These are phyloP conservation scores for Sporothrix pallida DNA, from an alignment of 2,329 filamentous ascomycete species.

Conservation along the genomic window DNA sequence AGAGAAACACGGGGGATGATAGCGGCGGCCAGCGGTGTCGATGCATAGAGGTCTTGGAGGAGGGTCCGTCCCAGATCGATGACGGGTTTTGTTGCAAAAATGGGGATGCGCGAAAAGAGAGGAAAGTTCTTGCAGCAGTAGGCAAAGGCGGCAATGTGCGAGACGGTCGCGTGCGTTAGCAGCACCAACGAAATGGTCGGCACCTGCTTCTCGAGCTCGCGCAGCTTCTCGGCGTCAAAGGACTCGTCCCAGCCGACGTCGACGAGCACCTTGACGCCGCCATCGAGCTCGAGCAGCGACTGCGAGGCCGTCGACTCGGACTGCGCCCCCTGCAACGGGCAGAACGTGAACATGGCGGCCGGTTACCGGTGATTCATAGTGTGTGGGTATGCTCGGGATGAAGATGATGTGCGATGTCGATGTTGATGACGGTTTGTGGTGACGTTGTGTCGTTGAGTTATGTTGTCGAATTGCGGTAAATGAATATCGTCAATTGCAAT, in stretches of 20 bases:
- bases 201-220: slow-evolving; percentile 88
- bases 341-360: slow-evolving; percentile 87
- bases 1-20: slow-evolving; percentile 76
- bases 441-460: neutral
- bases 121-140: slow-evolving; percentile 98
- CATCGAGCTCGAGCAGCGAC: slow-evolving; percentile 95
- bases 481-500: neutral
- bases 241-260: slow-evolving; percentile 96
- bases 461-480: no score
- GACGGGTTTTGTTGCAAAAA: slow-evolving; percentile 93
- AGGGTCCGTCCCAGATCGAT: slow-evolving; percentile 91
- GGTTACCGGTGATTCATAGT: slow-evolving; percentile 1
- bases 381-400: neutral
- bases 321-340: slow-evolving; percentile 87
- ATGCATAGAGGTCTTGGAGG: slow-evolving; percentile 89
- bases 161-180: slow-evolving; percentile 88
- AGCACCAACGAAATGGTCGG: slow-evolving; percentile 92
- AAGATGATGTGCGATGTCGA: neutral
- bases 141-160: slow-evolving; percentile 90
- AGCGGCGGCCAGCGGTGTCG: slow-evolving; percentile 84
- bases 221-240: slow-evolving; percentile 81
- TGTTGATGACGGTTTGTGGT: neutral
- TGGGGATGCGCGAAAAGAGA: slow-evolving; percentile 86
- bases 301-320: slow-evolving; percentile 86
- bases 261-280: slow-evolving; percentile 91